Evolutionary conservation across 352 stramenopile species (phyloP).

Genomic region (Elongisporangium undulatum): DNA sequence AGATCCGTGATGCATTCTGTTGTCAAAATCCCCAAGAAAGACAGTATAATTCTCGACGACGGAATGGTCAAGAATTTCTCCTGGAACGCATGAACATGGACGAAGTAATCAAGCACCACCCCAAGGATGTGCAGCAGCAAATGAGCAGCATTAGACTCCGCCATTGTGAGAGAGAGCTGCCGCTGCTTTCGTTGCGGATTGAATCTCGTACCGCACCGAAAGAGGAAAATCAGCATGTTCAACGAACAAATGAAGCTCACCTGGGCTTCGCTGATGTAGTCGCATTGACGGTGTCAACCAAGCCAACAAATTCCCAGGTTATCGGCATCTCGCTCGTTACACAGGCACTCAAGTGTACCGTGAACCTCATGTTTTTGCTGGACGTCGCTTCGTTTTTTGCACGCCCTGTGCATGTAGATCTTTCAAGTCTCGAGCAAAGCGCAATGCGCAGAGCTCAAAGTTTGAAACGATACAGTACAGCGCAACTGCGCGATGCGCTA

Average conservation of each 20-base stretch:
- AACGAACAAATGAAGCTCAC: neutral
- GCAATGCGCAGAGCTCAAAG: conserved; percentile 73
- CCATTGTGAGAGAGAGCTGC: conserved; percentile 62
- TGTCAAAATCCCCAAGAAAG: conserved; percentile 20
- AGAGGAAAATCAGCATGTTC: neutral
- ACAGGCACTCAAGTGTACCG: conserved; percentile 76
- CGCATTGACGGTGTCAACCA: neutral
- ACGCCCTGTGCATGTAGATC: conserved; percentile 67
- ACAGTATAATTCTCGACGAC: neutral
- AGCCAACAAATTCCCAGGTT: neutral
- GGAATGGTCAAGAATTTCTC: conserved; percentile 34
- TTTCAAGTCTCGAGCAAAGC: conserved; percentile 64
- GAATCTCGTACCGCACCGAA: conserved; percentile 19
- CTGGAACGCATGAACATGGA: conserved; percentile 75
- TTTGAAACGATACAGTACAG: conserved; percentile 70
- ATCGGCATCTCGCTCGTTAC: conserved; percentile 59
- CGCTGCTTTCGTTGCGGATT: conserved; percentile 61
- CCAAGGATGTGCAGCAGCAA: conserved; percentile 41
- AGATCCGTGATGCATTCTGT: conserved; percentile 68
- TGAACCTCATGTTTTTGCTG: conserved; percentile 74
- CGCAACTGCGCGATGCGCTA: conserved; percentile 67
- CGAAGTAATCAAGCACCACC: conserved; percentile 65
- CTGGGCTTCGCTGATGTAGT: neutral
- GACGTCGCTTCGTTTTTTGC: conserved; percentile 65
- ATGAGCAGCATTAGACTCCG: conserved; percentile 75